These are phyloP conservation scores for Pestalotiopsis sp. DNA, from an alignment of 2,329 filamentous ascomycete genomes.

Conservation along the genomic window DNA sequence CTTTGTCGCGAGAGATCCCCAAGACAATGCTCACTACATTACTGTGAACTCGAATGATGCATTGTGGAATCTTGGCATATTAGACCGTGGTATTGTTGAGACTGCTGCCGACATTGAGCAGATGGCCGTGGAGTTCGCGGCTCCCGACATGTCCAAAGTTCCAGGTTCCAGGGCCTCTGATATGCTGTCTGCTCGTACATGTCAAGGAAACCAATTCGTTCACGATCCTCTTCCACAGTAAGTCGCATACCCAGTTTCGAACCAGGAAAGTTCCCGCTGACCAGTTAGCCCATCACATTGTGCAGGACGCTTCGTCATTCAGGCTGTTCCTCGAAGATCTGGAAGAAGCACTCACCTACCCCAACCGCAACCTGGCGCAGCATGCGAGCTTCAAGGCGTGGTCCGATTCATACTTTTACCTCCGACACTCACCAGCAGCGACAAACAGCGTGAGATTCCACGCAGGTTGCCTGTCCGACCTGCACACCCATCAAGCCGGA, in stretches of 20 bases:
- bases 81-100: not conserved
- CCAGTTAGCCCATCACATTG: not conserved
- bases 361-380: not conserved
- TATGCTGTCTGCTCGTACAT: not conserved
- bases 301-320: not conserved
- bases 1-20: not conserved
- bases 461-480: not conserved
- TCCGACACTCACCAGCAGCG: not conserved
- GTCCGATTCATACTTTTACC: not conserved
- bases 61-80: not conserved
- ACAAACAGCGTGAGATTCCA: not conserved
- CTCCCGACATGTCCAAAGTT: not conserved
- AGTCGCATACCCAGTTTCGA: not conserved
- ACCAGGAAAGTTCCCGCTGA: not conserved
- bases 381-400: not conserved
- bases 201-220: not conserved
- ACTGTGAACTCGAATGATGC: not conserved
- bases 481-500: not conserved
- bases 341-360: not conserved
- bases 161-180: not conserved
- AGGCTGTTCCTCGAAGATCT: not conserved
- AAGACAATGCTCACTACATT: not conserved
- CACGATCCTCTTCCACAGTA: not conserved
- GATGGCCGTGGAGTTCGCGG: not conserved
- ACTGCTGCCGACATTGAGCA: not conserved